Conservation (phyloP, 495 filamentous ascomycete species). For the Monascus purpureus region DNA sequence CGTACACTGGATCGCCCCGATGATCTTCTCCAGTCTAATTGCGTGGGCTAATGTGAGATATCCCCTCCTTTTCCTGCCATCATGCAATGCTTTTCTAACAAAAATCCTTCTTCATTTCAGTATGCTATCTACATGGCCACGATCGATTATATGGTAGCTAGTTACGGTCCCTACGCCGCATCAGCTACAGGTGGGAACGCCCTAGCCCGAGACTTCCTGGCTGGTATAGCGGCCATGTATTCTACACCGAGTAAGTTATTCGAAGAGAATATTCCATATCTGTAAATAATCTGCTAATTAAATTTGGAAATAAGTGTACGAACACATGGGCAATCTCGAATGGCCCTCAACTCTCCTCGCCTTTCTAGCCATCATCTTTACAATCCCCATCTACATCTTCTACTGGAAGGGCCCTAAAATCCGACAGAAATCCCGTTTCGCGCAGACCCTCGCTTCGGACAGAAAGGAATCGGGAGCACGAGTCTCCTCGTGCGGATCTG, state of each 20-base stretch:
- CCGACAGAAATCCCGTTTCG: conserved; percentile 31
- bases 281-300: no score
- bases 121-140: conserved; percentile 5
- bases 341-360: conserved; percentile 32
- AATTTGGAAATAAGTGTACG: conserved; percentile 9
- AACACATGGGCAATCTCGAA: conserved; percentile 22
- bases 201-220: conserved; percentile 22
- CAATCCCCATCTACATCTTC: conserved; percentile 34
- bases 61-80: background rate
- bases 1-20: conserved; percentile 42
- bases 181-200: conserved; percentile 58
- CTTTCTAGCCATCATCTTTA: conserved; percentile 25
- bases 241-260: conserved; percentile 11
- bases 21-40: conserved; percentile 40
- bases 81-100: background rate
- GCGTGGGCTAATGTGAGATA: conserved; percentile 38
- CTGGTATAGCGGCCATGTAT: conserved; percentile 23
- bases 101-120: no score
- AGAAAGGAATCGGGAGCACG: conserved; percentile 12
- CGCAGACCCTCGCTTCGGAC: conserved; percentile 13
- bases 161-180: conserved; percentile 57
- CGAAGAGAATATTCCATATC: background rate
- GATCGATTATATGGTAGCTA: conserved; percentile 26
- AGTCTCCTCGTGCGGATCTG: conserved; percentile 17
- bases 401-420: conserved; percentile 36